These are phyloP conservation scores for Colletotrichum sp. DNA, from an alignment of 2,329 filamentous ascomycete genomes.

Conservation along the genomic window DNA sequence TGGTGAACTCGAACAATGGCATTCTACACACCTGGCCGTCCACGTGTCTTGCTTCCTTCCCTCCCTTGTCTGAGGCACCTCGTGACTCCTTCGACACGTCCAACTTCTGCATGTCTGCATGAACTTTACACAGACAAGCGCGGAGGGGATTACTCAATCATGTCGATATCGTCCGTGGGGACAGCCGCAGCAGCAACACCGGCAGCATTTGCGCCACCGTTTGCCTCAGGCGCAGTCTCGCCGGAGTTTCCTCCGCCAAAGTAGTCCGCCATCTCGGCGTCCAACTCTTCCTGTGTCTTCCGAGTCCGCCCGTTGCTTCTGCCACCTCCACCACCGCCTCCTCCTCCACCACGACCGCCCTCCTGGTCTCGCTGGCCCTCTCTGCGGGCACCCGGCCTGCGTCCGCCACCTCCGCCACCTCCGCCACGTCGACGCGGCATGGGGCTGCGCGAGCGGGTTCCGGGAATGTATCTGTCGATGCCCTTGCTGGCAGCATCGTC, in stretches of 20 bases:
- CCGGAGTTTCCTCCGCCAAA: slow-evolving; percentile 59
- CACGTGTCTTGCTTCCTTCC: neutral
- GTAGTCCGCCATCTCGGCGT: slow-evolving; percentile 97
- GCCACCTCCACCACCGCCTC: slow-evolving; percentile 15
- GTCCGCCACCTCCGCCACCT: slow-evolving; percentile 45
- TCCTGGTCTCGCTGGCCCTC: slow-evolving; percentile 42
- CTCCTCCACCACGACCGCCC: slow-evolving; percentile 43
- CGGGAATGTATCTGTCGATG: slow-evolving; percentile 82
- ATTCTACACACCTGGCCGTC: neutral
- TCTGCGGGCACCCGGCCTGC: slow-evolving; percentile 54
- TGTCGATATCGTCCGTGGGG: slow-evolving; percentile 66
- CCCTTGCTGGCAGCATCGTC: slow-evolving; percentile 68
- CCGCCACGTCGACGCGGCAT: slow-evolving; percentile 54
- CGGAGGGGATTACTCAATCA: slow-evolving; percentile 66
- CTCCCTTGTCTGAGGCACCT: neutral
- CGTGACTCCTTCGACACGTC: neutral
- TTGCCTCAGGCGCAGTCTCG: slow-evolving; percentile 39
- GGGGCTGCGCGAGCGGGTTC: slow-evolving; percentile 63
- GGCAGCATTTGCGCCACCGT: slow-evolving; percentile 37
- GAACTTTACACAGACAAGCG: neutral
- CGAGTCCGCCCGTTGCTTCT: slow-evolving; percentile 62
- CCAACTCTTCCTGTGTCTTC: slow-evolving; percentile 91
- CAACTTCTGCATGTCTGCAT: neutral
- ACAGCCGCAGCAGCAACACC: slow-evolving; percentile 31
- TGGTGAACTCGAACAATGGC: neutral